phyloP scores from a whole-genome alignment of 2,329 filamentous ascomycete genomes.

The Colletotrichum sp. region DNA sequence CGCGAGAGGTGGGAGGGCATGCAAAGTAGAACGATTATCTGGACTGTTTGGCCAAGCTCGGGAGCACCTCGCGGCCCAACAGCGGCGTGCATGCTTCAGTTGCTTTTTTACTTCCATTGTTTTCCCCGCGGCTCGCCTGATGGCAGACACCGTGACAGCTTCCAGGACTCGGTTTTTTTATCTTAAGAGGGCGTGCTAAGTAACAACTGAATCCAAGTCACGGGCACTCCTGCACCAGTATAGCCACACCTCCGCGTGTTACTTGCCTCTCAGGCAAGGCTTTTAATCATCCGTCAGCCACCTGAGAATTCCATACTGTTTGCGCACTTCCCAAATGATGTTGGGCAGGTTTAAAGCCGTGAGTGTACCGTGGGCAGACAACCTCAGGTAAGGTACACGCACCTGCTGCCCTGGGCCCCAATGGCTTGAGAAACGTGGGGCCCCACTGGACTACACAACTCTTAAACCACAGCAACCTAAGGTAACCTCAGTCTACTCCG shows the following conservation, averaged over 20 bases:
- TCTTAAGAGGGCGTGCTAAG: not conserved
- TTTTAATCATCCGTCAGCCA: not conserved
- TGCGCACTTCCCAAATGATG: not conserved
- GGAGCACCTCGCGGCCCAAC: not conserved
- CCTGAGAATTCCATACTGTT: not conserved
- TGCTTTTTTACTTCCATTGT: not conserved
- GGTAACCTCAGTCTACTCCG: not conserved
- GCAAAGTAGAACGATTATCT: not conserved
- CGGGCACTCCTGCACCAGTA: not conserved
- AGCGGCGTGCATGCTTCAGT: not conserved
- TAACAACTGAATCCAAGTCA: not conserved
- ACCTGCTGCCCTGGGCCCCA: not conserved
- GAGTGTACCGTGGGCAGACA: not conserved
- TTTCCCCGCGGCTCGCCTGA: not conserved
- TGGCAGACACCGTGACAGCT: not conserved
- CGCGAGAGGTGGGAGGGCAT: not conserved
- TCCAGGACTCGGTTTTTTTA: not conserved
- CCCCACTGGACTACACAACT: not conserved
- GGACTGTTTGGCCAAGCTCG: not conserved
- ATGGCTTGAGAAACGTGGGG: not conserved
- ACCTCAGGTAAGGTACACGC: not conserved
- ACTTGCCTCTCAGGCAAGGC: not conserved
- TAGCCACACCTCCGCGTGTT: not conserved
- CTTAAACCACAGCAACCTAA: not conserved
- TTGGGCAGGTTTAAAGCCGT: not conserved